Percentiles rank a stretch among this genome's conserved stretches.
These are phyloP conservation scores for Penicillium pancosmium DNA, from an alignment of 495 filamentous ascomycete species.

Conservation along the genomic window DNA sequence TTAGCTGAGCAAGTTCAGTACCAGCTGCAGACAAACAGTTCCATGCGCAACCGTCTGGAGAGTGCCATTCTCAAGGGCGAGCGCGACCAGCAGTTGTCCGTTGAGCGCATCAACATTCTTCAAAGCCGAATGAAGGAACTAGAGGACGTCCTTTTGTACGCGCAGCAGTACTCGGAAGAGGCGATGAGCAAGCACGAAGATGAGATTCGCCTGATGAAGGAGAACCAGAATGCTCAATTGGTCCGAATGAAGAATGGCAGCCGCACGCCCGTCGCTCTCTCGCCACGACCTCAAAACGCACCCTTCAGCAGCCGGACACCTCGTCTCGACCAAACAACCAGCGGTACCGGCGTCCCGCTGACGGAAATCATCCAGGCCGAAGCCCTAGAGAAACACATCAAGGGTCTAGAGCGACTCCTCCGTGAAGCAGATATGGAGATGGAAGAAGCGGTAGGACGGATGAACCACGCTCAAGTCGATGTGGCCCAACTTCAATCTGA, in stretches of 20 bases:
- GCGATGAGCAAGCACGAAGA: slow-evolving; percentile 82
- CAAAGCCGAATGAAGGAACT: slow-evolving; percentile 76
- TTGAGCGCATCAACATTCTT: slow-evolving; percentile 77
- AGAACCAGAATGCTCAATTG: slow-evolving; percentile 77
- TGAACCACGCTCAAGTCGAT: slow-evolving; percentile 94
- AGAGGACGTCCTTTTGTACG: slow-evolving; percentile 80
- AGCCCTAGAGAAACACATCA: slow-evolving; percentile 68
- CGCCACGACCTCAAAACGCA: slow-evolving; percentile 58
- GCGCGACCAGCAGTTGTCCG: slow-evolving; percentile 76
- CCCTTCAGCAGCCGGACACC: slow-evolving; percentile 64
- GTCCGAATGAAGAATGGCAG: slow-evolving; percentile 67
- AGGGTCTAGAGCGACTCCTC: slow-evolving; percentile 82
- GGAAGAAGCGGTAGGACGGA: slow-evolving; percentile 87
- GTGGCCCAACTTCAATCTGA: slow-evolving; percentile 90
- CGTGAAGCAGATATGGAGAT: slow-evolving; percentile 86
- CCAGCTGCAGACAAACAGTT: slow-evolving; percentile 75
- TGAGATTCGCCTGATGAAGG: slow-evolving; percentile 72
- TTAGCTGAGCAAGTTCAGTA: slow-evolving; percentile 73
- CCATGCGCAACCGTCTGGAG: slow-evolving; percentile 77
- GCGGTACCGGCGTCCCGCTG: slow-evolving; percentile 55
- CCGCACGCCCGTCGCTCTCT: slow-evolving; percentile 44
- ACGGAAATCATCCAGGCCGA: slow-evolving; percentile 71
- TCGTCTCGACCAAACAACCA: slow-evolving; percentile 60
- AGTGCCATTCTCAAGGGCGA: slow-evolving; percentile 87
- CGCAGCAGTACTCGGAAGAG: slow-evolving; percentile 87